These are phyloP conservation scores for Plectosphaerella plurivora DNA, from an alignment of 2,329 filamentous ascomycete genomes.

Conservation along the genomic window DNA sequence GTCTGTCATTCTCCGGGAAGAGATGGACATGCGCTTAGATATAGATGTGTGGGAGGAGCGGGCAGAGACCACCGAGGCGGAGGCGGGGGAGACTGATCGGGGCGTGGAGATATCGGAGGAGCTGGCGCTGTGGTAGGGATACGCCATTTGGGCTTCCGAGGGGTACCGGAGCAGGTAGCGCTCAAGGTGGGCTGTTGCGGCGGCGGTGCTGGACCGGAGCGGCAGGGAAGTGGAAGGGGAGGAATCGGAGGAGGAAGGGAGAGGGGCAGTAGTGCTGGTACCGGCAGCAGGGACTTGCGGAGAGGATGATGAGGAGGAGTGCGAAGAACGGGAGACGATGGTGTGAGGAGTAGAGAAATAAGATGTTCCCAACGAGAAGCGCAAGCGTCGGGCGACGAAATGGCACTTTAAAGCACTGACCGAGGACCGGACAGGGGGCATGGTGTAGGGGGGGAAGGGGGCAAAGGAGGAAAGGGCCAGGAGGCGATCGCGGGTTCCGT, in stretches of 20 bases:
- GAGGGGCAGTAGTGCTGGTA: not conserved
- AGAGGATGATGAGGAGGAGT: not conserved
- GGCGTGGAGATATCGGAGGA: conserved; percentile 50
- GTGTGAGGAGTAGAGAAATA: not conserved
- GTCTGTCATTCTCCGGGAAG: conserved; percentile 44
- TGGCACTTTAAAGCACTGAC: not conserved
- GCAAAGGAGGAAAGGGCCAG: not conserved
- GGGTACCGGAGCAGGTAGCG: not conserved
- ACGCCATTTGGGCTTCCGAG: conserved; percentile 14
- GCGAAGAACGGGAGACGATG: not conserved
- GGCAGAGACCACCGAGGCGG: conserved; percentile 30
- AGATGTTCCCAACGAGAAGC: not conserved
- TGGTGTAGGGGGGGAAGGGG: not conserved
- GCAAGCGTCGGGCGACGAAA: not conserved
- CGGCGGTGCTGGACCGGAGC: not conserved
- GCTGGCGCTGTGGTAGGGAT: conserved; percentile 36
- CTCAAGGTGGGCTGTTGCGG: too few relatives aligned
- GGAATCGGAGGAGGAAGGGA: not conserved
- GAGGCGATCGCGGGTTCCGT: not conserved
- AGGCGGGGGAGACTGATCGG: conserved; percentile 46
- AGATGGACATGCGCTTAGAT: conserved; percentile 47
- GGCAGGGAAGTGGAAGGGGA: not conserved
- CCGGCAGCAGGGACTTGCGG: not conserved
- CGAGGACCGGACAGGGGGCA: not conserved
- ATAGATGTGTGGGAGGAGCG: conserved; percentile 46